phyloP scores from a whole-genome alignment of 2,329 filamentous ascomycete genomes.

The Fusarium sp. region DNA sequence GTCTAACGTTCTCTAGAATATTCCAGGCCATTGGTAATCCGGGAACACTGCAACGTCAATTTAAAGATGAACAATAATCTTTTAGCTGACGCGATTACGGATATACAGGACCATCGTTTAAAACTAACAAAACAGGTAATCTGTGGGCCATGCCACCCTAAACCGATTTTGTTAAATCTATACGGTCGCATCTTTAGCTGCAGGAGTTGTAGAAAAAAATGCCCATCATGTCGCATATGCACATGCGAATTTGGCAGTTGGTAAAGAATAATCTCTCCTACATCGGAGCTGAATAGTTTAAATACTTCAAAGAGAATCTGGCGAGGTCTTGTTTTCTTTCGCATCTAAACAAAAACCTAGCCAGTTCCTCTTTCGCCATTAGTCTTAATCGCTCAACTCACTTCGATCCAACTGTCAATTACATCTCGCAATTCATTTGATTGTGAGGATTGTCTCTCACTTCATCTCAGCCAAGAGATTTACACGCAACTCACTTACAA shows the following conservation, averaged over 20 bases:
- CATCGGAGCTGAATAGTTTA: constrained; percentile 21
- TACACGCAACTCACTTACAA: neutral
- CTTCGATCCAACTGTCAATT: neutral
- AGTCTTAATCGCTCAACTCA: neutral
- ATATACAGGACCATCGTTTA: constrained; percentile 9
- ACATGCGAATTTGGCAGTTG: constrained; percentile 2
- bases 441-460: neutral
- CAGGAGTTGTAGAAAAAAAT: constrained; percentile 14
- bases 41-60: no score
- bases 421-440: neutral
- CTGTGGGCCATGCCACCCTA: neutral
- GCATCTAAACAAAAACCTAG: neutral
- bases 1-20: no score
- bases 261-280: constrained; percentile 8
- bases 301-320: neutral
- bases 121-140: constrained; percentile 17
- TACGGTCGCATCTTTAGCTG: constrained; percentile 6
- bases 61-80: no score
- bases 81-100: neutral
- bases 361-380: neutral
- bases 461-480: neutral
- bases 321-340: neutral
- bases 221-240: constrained; percentile 18
- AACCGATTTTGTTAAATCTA: constrained; percentile 8
- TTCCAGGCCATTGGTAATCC: no score